Percentiles rank a stretch among this genome's conserved stretches.
These are phyloP conservation scores for Drechslerella dactyloides DNA, from an alignment of 2,329 filamentous ascomycete genomes.

Conservation along the genomic window DNA sequence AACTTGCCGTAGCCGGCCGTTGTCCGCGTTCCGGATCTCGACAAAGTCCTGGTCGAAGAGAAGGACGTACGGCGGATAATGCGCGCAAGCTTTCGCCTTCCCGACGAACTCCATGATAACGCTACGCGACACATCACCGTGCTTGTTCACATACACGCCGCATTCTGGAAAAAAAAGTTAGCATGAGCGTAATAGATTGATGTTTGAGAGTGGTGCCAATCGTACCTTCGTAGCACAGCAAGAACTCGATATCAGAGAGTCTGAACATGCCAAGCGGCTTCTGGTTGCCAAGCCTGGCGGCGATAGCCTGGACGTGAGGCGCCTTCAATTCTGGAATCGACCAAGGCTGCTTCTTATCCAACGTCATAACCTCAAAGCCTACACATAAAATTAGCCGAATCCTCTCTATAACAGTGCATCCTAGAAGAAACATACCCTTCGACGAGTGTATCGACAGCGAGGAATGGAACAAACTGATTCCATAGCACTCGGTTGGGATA, in stretches of 20 bases:
- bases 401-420: background rate
- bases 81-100: slow-evolving; percentile 81
- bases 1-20: slow-evolving; percentile 89
- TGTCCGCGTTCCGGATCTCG: slow-evolving; percentile 95
- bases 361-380: slow-evolving; percentile 84
- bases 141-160: slow-evolving; percentile 96
- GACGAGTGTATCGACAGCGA: slow-evolving; percentile 90
- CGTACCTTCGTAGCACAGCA: slow-evolving; percentile 78
- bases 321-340: slow-evolving; percentile 85
- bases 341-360: slow-evolving; percentile 96
- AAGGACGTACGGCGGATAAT: slow-evolving; percentile 89
- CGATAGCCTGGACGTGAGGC: slow-evolving; percentile 73
- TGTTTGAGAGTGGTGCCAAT: background rate
- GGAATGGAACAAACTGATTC: slow-evolving; percentile 93
- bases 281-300: slow-evolving; percentile 79
- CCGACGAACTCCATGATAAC: slow-evolving; percentile 99
- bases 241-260: slow-evolving; percentile 87
- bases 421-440: slow-evolving; percentile 65
- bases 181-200: background rate
- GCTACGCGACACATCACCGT: slow-evolving; percentile 89
- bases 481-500: slow-evolving; percentile 91
- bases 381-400: slow-evolving; percentile 24
- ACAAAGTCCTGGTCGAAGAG: slow-evolving; percentile 97
- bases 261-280: slow-evolving; percentile 95
- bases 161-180: slow-evolving; percentile 66